Percentiles rank a stretch among this genome's conserved stretches.
These are phyloP conservation scores for Lentinula lateritia DNA, from an alignment of 768 basidiomycete species.

Conservation along the genomic window DNA sequence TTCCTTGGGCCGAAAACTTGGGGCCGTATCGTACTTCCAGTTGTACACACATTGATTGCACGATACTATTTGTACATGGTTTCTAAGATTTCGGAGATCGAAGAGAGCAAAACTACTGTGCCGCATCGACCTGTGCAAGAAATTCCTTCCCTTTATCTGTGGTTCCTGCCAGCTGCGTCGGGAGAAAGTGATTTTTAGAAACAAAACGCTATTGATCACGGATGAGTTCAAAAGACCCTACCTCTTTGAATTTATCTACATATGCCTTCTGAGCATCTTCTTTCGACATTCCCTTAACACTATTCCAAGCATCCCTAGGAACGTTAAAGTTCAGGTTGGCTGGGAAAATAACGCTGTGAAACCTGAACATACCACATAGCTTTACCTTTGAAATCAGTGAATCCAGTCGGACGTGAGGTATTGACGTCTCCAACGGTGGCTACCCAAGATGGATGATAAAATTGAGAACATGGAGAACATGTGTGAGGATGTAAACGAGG, in stretches of 20 bases:
- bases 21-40: too few relatives aligned
- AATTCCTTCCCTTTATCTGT: constrained; percentile 44
- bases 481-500: background rate
- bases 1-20: background rate
- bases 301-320: constrained; percentile 82
- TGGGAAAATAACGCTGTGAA: constrained; percentile 1
- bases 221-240: constrained; percentile 25
- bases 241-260: constrained; percentile 68
- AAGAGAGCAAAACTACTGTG: background rate
- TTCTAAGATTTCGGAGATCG: background rate
- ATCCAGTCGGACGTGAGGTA: constrained; percentile 50
- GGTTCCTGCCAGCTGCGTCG: constrained; percentile 11
- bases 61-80: background rate
- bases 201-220: background rate
- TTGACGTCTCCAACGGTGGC: constrained; percentile 73
- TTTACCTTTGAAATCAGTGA: constrained; percentile 84
- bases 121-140: constrained; percentile 56
- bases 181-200: background rate
- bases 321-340: constrained; percentile 9
- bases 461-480: background rate
- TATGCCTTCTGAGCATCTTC: constrained; percentile 73
- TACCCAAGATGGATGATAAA: constrained; percentile 18
- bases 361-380: constrained; percentile 71
- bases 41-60: background rate
- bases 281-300: constrained; percentile 61